Conservation (phyloP, 2,329 filamentous ascomycete species). For the Colletotrichum sp. region DNA sequence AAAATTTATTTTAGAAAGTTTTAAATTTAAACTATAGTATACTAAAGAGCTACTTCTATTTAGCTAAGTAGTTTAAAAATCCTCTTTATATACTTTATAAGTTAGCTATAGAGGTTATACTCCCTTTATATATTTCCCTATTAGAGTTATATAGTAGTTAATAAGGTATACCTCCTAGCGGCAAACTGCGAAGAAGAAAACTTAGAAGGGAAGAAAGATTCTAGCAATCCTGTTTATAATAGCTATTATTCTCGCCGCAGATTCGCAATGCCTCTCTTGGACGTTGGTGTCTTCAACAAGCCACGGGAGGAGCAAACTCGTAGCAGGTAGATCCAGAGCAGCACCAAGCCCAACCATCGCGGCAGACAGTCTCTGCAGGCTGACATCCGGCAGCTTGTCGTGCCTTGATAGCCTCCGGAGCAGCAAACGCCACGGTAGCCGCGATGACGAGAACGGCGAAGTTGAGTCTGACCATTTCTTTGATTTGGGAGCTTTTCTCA, state of each 20-base stretch:
- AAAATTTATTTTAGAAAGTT: no score
- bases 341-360: constrained; percentile 10
- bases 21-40: no score
- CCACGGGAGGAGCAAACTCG: constrained; percentile 1
- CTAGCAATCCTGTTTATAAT: neutral
- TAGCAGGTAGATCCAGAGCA: neutral
- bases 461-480: neutral
- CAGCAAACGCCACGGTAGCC: neutral
- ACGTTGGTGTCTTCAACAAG: neutral
- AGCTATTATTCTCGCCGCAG: neutral
- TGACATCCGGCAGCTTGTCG: constrained; percentile 3
- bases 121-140: no score
- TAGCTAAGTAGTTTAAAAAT: no score
- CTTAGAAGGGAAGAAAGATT: no score
- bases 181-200: no score
- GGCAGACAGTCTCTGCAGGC: neutral
- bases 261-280: accelerated
- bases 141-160: no score
- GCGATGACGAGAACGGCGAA: neutral
- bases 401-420: neutral
- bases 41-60: no score
- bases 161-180: no score
- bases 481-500: no score
- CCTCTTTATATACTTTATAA: no score
- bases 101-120: no score